Conservation (phyloP, 2,329 filamentous ascomycete genomes). For the Colletotrichum sp. region DNA sequence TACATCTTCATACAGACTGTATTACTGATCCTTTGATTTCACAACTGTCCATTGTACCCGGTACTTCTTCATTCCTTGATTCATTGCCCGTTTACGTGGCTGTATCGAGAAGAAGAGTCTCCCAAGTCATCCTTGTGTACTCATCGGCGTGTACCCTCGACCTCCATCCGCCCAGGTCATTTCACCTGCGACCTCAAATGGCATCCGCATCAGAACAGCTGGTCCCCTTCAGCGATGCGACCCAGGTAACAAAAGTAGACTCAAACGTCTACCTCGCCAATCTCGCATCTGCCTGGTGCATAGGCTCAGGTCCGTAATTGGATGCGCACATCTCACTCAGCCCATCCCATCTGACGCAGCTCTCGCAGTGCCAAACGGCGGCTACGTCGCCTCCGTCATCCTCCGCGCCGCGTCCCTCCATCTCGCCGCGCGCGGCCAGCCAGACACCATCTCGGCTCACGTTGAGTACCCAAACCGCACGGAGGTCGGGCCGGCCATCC, state of each 20-base stretch:
- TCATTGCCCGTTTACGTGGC: neutral
- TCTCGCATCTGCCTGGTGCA: conserved; percentile 25
- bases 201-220: neutral
- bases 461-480: conserved; percentile 47
- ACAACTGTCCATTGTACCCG: neutral
- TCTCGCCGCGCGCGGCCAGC: conserved; percentile 34
- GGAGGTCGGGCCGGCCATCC: conserved; percentile 36
- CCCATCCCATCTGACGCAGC: neutral
- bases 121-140: neutral
- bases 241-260: conserved; percentile 22
- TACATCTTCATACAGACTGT: neutral
- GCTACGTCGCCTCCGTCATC: conserved; percentile 47
- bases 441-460: conserved; percentile 41
- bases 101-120: neutral
- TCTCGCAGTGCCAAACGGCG: conserved; percentile 46
- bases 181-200: neutral
- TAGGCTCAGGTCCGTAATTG: conserved; percentile 24
- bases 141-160: neutral
- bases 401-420: conserved; percentile 38
- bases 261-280: conserved; percentile 26
- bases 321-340: neutral
- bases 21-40: neutral
- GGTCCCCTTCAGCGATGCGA: conserved; percentile 25
- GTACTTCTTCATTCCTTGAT: neutral
- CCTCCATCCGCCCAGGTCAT: neutral